These are phyloP conservation scores for Ophiognomonia clavigignenti-juglandacearum DNA, from an alignment of 2,329 filamentous ascomycete species.

Conservation along the genomic window DNA sequence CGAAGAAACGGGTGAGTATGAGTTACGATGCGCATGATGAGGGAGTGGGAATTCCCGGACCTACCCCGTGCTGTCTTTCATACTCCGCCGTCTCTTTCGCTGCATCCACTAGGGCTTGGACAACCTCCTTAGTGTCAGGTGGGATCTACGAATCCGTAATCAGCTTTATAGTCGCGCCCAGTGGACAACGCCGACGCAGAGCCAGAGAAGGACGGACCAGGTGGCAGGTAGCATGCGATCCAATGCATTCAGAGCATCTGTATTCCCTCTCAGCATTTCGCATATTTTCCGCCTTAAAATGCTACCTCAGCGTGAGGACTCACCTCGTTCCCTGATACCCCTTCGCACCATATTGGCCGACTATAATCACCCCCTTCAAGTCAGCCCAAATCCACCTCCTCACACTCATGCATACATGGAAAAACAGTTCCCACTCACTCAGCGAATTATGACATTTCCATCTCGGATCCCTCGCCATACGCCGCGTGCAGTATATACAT, in stretches of 20 bases:
- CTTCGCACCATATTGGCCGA: background rate
- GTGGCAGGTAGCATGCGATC: background rate
- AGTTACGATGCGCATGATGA: too few species aligned
- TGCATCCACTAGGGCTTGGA: slow-evolving; percentile 1
- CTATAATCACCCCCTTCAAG: background rate
- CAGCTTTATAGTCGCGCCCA: background rate
- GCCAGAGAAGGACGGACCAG: background rate
- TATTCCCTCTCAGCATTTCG: background rate
- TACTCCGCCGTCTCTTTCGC: background rate
- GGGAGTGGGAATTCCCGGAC: too few species aligned
- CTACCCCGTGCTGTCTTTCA: background rate
- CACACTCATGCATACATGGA: too few species aligned
- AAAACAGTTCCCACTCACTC: too few species aligned
- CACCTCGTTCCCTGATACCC: background rate
- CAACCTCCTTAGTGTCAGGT: background rate
- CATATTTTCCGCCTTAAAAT: too few species aligned
- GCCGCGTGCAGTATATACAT: background rate
- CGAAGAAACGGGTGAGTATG: background rate
- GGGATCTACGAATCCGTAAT: background rate
- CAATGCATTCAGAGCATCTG: slow-evolving; percentile 3
- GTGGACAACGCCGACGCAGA: too few species aligned
- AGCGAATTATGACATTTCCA: background rate
- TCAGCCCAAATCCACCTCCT: background rate
- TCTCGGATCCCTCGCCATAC: background rate
- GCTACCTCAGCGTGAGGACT: too few species aligned